Percentiles rank a stretch among this genome's conserved stretches.
phyloP scores from a whole-genome alignment of 2,329 filamentous ascomycete species.

The Cadophora sp. region DNA sequence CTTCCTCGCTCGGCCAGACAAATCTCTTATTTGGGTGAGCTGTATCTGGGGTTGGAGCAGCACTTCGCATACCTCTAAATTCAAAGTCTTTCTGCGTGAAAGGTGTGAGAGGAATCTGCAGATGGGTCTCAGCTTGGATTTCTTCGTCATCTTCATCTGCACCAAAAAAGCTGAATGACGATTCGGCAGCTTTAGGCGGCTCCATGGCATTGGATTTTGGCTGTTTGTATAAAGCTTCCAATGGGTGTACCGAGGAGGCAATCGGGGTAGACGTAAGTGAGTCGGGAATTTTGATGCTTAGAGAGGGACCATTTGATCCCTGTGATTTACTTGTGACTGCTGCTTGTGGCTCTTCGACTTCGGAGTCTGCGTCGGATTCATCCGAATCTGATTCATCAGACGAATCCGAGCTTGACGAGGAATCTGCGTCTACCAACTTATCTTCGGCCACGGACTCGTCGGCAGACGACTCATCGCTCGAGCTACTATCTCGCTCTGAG shows the following conservation, averaged over 20 bases:
- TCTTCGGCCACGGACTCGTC: conserved; percentile 22
- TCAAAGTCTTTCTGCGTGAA: conserved; percentile 82
- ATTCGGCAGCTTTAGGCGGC: conserved; percentile 52
- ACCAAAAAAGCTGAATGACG: conserved; percentile 82
- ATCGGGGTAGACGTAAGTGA: conserved; percentile 54
- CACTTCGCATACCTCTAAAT: conserved; percentile 78
- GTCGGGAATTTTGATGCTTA: conserved; percentile 56
- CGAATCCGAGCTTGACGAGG: conserved; percentile 22
- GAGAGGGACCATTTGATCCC: conserved; percentile 57
- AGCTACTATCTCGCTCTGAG: conserved; percentile 8
- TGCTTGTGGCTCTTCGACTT: conserved; percentile 29
- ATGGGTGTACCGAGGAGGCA: conserved; percentile 69
- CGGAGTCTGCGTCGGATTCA: conserved; percentile 27
- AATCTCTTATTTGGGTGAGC: conserved; percentile 74
- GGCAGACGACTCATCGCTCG: conserved; percentile 16
- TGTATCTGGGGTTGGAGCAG: conserved; percentile 94
- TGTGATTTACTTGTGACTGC: conserved; percentile 33
- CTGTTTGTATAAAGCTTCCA: conserved; percentile 92
- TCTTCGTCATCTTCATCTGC: conserved; percentile 55
- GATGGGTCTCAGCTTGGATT: conserved; percentile 53
- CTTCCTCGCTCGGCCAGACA: conserved; percentile 57
- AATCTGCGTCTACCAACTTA: background rate
- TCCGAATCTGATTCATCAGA: conserved; percentile 25
- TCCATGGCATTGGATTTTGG: conserved; percentile 53
- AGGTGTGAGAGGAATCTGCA: conserved; percentile 75